A percentile compares a stretch with the other conserved stretches of the same genome.
Evolutionary conservation across 192 early-diverging fungal species (phyloP).

Genomic region (Allomyces javanicus): DNA sequence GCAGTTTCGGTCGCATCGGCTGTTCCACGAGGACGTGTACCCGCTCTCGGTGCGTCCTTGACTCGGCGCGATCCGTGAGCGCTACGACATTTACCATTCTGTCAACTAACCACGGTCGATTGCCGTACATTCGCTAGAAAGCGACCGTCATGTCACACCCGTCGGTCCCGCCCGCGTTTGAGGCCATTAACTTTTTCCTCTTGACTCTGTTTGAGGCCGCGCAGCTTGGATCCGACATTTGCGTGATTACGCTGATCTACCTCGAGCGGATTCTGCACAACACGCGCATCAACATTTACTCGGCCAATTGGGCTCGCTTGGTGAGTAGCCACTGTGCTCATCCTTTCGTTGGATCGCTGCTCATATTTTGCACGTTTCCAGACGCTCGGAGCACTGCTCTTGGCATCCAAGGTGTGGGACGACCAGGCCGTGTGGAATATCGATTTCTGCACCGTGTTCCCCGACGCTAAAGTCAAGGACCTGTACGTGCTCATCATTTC

Average conservation of each 20-base stretch:
- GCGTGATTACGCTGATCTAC: constrained; percentile 45
- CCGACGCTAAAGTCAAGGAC: constrained; percentile 41
- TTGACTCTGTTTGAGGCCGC: constrained; percentile 43
- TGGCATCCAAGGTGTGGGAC: constrained; percentile 74
- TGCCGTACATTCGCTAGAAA: not conserved
- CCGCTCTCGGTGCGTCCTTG: not conserved
- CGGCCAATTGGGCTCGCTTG: constrained; percentile 25
- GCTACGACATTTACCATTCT: too few species aligned
- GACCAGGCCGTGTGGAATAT: constrained; percentile 69
- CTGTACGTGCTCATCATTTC: too few species aligned
- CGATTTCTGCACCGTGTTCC: constrained; percentile 59
- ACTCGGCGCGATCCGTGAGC: not conserved
- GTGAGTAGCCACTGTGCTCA: not conserved
- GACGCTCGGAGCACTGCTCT: constrained; percentile 38
- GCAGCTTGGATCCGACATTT: constrained; percentile 37
- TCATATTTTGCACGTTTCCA: not conserved
- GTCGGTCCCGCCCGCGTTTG: constrained; percentile 9
- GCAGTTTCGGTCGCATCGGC: constrained; percentile 12
- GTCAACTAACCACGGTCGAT: too few species aligned
- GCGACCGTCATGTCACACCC: constrained; percentile 2
- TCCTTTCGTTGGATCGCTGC: too few species aligned
- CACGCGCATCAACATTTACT: constrained; percentile 31
- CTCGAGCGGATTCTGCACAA: constrained; percentile 46
- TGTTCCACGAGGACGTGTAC: not conserved
- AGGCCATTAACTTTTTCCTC: constrained; percentile 40